Evolutionary conservation across 108 stramenopile genomes (phyloP).

Genomic region (Aurantiochytrium sp.): DNA sequence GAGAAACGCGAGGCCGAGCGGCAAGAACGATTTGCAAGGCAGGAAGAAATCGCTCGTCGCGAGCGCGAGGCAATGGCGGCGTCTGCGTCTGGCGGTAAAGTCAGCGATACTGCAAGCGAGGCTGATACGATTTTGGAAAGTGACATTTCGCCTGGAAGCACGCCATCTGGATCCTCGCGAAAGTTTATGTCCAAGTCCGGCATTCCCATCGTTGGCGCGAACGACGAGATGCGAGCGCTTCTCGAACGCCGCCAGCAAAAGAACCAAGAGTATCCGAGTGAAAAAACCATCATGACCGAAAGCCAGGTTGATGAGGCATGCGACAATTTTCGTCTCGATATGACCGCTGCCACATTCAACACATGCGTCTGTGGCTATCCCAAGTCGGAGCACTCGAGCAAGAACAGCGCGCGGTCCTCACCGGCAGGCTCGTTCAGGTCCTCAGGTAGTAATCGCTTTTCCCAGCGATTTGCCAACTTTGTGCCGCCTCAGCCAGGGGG

Average conservation of each 20-base stretch:
- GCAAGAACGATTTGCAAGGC: background rate
- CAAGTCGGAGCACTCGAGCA: background rate
- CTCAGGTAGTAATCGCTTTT: background rate
- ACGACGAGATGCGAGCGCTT: slow-evolving; percentile 18
- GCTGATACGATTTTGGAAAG: background rate
- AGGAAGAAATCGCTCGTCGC: background rate
- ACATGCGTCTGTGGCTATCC: background rate
- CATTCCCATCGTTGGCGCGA: background rate
- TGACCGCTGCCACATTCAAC: background rate
- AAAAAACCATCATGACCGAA: background rate
- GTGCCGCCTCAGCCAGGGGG: background rate
- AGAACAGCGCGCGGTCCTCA: background rate
- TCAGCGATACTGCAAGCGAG: background rate
- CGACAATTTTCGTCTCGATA: background rate
- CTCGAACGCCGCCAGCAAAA: background rate
- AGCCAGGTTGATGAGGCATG: background rate
- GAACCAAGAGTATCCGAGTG: background rate
- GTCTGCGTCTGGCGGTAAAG: background rate
- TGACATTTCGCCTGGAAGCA: background rate
- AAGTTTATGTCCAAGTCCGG: background rate
- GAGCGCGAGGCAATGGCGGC: background rate
- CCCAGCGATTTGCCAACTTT: background rate
- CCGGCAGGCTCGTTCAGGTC: too few species aligned
- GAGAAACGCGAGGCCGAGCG: background rate
- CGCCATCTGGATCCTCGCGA: background rate